A percentile compares a stretch with the other conserved stretches of the same genome.
Evolutionary conservation across 495 filamentous ascomycete species (phyloP).

Genomic region (Halenospora varia): DNA sequence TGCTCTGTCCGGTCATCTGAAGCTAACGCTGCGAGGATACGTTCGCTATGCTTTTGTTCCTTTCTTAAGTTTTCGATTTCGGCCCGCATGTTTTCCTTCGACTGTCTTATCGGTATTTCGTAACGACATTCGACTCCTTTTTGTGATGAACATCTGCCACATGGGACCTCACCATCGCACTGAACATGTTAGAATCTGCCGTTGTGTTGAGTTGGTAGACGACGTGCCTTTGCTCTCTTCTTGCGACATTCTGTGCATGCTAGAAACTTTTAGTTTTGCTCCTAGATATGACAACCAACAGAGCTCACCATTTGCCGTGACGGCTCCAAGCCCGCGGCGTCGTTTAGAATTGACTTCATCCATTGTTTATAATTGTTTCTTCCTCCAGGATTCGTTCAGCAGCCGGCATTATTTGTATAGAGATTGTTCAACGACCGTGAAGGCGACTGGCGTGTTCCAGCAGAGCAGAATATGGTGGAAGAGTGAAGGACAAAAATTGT

Average conservation of each 20-base stretch:
- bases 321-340: conserved; percentile 45
- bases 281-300: background rate
- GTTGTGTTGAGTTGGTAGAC: background rate
- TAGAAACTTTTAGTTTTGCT: background rate
- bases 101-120: conserved; percentile 49
- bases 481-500: background rate
- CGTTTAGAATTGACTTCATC: conserved; percentile 24
- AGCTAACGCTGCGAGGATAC: conserved; percentile 40
- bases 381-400: background rate
- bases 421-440: background rate
- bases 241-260: conserved; percentile 54
- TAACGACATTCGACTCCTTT: conserved; percentile 47
- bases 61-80: conserved; percentile 47
- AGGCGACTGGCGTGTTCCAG: background rate
- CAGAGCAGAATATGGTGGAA: background rate
- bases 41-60: conserved; percentile 40
- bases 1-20: conserved; percentile 41
- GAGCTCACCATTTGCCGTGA: conserved; percentile 41
- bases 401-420: background rate
- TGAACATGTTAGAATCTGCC: conserved; percentile 12
- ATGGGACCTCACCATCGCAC: conserved; percentile 52
- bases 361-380: background rate
- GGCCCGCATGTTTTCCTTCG: conserved; percentile 47
- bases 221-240: conserved; percentile 49
- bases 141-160: conserved; percentile 43